These are phyloP conservation scores for Neurospora cerealis DNA, from an alignment of 495 filamentous ascomycete species.

Conservation along the genomic window DNA sequence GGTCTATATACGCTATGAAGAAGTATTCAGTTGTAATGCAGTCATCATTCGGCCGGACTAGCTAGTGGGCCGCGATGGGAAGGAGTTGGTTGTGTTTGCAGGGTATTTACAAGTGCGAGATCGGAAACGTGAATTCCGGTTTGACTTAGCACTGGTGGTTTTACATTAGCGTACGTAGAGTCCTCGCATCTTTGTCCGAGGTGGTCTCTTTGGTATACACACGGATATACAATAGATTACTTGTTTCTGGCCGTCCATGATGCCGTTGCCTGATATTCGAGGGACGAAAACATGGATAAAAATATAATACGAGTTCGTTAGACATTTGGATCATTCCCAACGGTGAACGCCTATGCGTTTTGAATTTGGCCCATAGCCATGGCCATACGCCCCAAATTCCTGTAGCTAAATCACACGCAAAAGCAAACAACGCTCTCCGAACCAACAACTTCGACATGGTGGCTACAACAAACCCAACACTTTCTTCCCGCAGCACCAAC, in stretches of 20 bases:
- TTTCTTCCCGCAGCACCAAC: background rate
- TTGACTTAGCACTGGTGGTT: background rate
- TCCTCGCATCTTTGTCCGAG: background rate
- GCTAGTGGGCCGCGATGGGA: background rate
- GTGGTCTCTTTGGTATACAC: background rate
- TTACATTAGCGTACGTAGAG: background rate
- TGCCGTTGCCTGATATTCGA: background rate
- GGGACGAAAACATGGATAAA: background rate
- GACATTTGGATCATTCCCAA: background rate
- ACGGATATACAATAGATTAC: conserved; percentile 4
- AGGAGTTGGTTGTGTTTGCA: background rate
- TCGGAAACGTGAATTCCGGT: background rate
- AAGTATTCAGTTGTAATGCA: background rate
- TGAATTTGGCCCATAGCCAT: background rate
- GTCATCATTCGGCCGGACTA: background rate
- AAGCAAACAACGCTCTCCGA: background rate
- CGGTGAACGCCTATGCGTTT: background rate
- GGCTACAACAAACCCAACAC: background rate
- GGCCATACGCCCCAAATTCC: background rate
- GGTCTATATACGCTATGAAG: background rate
- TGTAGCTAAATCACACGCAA: background rate
- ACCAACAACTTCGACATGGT: background rate
- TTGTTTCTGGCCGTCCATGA: background rate
- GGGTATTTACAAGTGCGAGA: background rate
- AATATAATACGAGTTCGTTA: background rate